phyloP scores from a whole-genome alignment of 345 rosid genomes.

The Geranium brycei region DNA sequence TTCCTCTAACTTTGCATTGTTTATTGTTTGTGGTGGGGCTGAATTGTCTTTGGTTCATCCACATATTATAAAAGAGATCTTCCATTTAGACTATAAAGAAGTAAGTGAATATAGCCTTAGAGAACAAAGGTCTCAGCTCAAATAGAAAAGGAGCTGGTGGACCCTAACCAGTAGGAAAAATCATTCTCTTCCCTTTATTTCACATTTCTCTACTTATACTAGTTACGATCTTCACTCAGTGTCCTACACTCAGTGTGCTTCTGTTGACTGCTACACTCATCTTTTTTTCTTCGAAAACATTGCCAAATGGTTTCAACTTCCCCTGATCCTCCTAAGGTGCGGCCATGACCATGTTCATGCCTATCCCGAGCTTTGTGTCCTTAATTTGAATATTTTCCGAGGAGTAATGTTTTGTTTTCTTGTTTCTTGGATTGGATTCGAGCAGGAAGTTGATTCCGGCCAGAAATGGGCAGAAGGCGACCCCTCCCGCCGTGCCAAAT shows the following conservation, averaged over 20 bases:
- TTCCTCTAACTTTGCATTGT: neutral
- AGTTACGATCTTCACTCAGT: neutral
- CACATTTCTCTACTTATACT: neutral
- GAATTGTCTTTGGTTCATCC: neutral
- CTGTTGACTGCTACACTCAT: neutral
- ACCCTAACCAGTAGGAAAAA: neutral
- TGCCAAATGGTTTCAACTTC: neutral
- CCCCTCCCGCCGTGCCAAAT: slow-evolving; percentile 59
- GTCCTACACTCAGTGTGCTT: slow-evolving; percentile 6
- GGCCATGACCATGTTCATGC: neutral
- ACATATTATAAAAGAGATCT: neutral
- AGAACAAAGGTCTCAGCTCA: slow-evolving; percentile 3
- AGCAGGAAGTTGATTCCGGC: slow-evolving; percentile 32
- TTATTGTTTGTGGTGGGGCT: neutral
- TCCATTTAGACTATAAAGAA: neutral
- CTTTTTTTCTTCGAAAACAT: neutral
- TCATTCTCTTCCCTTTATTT: neutral
- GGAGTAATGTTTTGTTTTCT: neutral
- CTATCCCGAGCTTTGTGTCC: neutral
- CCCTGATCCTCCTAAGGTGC: slow-evolving; percentile 1
- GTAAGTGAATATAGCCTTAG: neutral
- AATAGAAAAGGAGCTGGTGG: neutral
- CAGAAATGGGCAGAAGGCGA: slow-evolving; percentile 57
- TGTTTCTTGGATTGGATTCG: neutral
- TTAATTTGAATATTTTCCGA: neutral